Conservation (phyloP, 495 filamentous ascomycete species). For the Aspergillus taichungensis region DNA sequence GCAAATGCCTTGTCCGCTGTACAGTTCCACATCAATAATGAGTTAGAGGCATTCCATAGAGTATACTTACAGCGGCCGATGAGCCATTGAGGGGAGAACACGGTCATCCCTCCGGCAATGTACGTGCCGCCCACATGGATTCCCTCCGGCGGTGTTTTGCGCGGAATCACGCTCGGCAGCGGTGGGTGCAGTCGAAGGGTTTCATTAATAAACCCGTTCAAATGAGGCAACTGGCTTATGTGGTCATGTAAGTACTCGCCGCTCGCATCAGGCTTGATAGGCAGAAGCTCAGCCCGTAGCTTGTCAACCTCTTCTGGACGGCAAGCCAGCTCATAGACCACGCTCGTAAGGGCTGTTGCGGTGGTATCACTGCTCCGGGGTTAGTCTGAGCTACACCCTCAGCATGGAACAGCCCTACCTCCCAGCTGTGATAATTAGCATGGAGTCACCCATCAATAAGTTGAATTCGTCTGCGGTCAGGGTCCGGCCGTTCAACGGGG, state of each 20-base stretch:
- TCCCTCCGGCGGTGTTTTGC: constrained; percentile 36
- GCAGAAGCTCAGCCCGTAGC: constrained; percentile 15
- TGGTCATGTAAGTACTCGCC: constrained; percentile 1
- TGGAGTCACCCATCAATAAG: constrained; percentile 18
- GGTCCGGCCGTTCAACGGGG: constrained; percentile 7
- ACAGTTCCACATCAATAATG: constrained; percentile 8
- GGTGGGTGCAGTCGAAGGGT: constrained; percentile 39
- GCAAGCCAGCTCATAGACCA: constrained; percentile 29
- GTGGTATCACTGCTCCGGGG: constrained; percentile 28
- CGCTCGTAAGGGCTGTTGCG: constrained; percentile 22
- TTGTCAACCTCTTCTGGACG: constrained; percentile 15
- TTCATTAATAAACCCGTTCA: constrained; percentile 45
- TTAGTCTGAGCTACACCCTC: no score
- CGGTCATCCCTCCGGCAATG: constrained; percentile 32
- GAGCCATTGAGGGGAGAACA: constrained; percentile 26
- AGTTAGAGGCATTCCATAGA: constrained; percentile 2
- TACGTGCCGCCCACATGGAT: constrained; percentile 29
- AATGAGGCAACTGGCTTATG: constrained; percentile 17
- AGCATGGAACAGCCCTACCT: no score
- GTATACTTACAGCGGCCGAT: constrained; percentile 18
- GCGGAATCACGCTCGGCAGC: constrained; percentile 23
- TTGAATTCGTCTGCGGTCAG: constrained; percentile 10
- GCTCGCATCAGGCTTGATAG: not conserved
- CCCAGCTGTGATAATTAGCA: constrained; percentile 26
- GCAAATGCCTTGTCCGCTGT: no score